Conservation (phyloP, 192 early-diverging fungal species). For the Coemansia sp. region DNA sequence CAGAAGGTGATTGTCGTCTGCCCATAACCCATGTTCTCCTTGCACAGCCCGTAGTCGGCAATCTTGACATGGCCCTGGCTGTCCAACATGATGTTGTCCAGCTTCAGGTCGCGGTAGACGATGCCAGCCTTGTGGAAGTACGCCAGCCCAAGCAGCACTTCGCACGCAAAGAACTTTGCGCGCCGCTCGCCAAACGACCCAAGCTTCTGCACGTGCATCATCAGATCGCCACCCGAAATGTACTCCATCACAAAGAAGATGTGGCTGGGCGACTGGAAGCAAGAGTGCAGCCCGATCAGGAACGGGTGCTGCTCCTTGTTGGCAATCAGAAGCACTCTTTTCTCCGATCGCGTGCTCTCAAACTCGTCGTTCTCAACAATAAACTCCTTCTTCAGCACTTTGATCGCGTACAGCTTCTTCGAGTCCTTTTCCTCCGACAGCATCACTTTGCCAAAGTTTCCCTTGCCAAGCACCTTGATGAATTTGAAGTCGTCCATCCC, state of each 20-base stretch:
- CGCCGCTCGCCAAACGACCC: slow-evolving; percentile 86
- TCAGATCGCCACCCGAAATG: slow-evolving; percentile 95
- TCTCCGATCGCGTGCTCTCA: slow-evolving; percentile 90
- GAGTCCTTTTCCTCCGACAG: slow-evolving; percentile 89
- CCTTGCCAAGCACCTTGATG: slow-evolving; percentile 93
- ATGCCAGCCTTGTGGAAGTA: slow-evolving; percentile 96
- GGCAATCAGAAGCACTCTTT: slow-evolving; percentile 90
- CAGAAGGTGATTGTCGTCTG: slow-evolving; percentile 93
- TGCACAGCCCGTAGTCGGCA: slow-evolving; percentile 98
- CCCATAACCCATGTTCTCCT: slow-evolving; percentile 92
- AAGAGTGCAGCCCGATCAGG: slow-evolving; percentile 93
- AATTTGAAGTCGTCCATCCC: slow-evolving; percentile 93
- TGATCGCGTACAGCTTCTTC: slow-evolving; percentile 90
- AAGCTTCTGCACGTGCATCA: slow-evolving; percentile 96
- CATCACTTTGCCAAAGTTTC: slow-evolving; percentile 99
- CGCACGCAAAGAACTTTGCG: slow-evolving; percentile 96
- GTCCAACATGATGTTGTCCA: slow-evolving; percentile 94
- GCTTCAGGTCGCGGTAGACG: slow-evolving; percentile 95
- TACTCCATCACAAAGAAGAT: slow-evolving; percentile 99
- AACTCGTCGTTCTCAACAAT: slow-evolving; percentile 99
- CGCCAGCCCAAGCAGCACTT: slow-evolving; percentile 91
- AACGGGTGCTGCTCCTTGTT: slow-evolving; percentile 93
- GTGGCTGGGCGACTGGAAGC: slow-evolving; percentile 93
- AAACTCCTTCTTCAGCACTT: slow-evolving; percentile 97
- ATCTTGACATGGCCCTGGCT: slow-evolving; percentile 96